Percentiles rank a stretch among this genome's conserved stretches.
Evolutionary conservation across 495 filamentous ascomycete genomes (phyloP).

Genomic region (Neurospora sp.): DNA sequence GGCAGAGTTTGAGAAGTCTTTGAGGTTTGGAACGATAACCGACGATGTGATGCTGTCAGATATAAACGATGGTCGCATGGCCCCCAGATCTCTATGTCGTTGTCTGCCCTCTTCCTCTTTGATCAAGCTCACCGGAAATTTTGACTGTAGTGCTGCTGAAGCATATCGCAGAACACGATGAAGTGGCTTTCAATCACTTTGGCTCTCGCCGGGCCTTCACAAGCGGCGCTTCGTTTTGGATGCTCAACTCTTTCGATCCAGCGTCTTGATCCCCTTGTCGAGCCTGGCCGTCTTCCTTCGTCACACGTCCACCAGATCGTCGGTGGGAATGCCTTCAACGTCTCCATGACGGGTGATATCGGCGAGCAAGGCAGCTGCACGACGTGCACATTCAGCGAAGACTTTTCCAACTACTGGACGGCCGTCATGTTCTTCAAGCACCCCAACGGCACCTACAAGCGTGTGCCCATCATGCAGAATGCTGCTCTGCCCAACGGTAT

Average conservation of each 20-base stretch:
- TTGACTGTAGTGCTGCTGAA: neutral
- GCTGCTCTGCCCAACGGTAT: constrained; percentile 34
- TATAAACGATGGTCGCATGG: neutral
- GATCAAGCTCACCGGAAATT: neutral
- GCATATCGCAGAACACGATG: constrained; percentile 15
- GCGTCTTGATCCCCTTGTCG: constrained; percentile 36
- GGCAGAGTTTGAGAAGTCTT: neutral
- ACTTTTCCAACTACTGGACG: constrained; percentile 32
- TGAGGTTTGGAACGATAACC: neutral
- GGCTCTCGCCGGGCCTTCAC: constrained; percentile 27
- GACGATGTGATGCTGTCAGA: neutral
- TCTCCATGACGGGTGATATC: constrained; percentile 37
- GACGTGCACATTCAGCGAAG: constrained; percentile 14
- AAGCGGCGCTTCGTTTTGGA: constrained; percentile 37
- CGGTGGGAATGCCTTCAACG: constrained; percentile 41
- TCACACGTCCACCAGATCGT: constrained; percentile 41
- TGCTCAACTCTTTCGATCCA: constrained; percentile 38
- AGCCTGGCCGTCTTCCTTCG: constrained; percentile 29
- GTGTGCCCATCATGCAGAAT: constrained; percentile 33
- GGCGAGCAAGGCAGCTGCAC: constrained; percentile 26
- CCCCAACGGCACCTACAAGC: constrained; percentile 39
- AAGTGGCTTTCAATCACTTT: constrained; percentile 33
- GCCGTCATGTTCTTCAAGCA: constrained; percentile 43
- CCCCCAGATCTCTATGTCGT: neutral
- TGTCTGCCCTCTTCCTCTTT: neutral